These are phyloP conservation scores for Conticribra guillardii DNA, from an alignment of 108 stramenopile species.

Conservation along the genomic window DNA sequence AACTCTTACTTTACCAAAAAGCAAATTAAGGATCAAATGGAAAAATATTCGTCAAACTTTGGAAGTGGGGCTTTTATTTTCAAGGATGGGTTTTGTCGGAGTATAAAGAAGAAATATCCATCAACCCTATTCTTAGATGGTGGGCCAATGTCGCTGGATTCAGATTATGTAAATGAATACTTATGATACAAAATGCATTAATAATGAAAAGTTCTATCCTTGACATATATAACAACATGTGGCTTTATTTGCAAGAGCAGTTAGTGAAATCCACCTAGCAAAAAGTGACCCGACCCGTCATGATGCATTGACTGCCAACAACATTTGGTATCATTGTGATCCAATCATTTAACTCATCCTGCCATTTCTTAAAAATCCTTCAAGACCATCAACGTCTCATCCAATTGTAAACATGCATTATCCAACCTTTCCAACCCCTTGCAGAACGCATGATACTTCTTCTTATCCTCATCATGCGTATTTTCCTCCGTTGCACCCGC, in stretches of 20 bases:
- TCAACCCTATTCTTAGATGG: conserved; percentile 38
- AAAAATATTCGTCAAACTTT: conserved; percentile 24
- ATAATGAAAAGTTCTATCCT: no score
- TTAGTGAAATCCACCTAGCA: no score
- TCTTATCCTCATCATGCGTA: conserved; percentile 68
- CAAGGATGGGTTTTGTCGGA: conserved; percentile 34
- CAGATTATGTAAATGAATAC: no score
- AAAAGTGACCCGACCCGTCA: no score
- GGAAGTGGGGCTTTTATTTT: conserved; percentile 37
- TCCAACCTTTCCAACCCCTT: conserved; percentile 81
- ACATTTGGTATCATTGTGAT: no score
- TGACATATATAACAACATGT: no score
- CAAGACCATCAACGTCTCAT: conserved; percentile 82
- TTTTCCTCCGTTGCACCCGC: conserved; percentile 73
- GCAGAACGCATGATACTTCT: conserved; percentile 70
- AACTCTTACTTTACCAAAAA: conserved; percentile 22
- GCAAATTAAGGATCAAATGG: conserved; percentile 14
- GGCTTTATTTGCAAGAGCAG: no score
- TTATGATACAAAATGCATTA: no score
- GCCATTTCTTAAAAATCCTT: conserved; percentile 67
- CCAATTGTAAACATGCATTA: conserved; percentile 66
- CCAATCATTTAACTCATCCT: no score
- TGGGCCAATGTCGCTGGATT: conserved; percentile 28
- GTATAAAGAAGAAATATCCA: conserved; percentile 1
- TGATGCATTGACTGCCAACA: no score